A percentile compares a stretch with the other conserved stretches of the same genome.
These are phyloP conservation scores for Fistulifera pelliculosa DNA, from an alignment of 108 stramenopile species.

Conservation along the genomic window DNA sequence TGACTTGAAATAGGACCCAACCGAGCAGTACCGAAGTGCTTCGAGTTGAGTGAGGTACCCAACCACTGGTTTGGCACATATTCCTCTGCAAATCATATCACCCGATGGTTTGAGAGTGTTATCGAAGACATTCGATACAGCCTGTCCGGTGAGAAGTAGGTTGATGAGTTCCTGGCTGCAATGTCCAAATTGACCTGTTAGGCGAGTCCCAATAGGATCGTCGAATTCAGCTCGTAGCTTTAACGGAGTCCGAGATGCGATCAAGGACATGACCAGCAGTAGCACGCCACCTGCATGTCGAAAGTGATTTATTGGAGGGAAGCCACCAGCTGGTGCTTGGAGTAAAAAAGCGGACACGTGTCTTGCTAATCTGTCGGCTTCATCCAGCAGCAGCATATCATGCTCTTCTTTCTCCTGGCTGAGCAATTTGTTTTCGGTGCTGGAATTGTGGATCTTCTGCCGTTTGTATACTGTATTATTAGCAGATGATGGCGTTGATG, in stretches of 20 bases:
- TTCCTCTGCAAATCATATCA: conserved; percentile 67
- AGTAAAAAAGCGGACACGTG: conserved; percentile 21
- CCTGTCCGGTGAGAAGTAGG: conserved; percentile 67
- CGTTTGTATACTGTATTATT: not conserved
- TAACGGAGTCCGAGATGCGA: conserved; percentile 39
- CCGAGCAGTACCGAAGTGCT: conserved; percentile 63
- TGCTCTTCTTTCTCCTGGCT: no score
- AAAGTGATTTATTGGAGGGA: conserved; percentile 37
- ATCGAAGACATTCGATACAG: conserved; percentile 82
- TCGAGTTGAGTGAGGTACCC: conserved; percentile 83
- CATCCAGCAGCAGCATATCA: no score
- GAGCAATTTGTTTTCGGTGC: no score
- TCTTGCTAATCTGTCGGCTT: no score
- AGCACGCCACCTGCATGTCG: conserved; percentile 55
- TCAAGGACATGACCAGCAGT: conserved; percentile 60
- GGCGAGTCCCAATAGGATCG: conserved; percentile 38
- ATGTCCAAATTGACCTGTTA: conserved; percentile 81
- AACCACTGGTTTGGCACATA: conserved; percentile 54
- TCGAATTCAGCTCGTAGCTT: conserved; percentile 61
- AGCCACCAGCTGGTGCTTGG: conserved; percentile 3
- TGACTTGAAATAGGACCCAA: conserved; percentile 76
- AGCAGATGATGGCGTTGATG: not conserved
- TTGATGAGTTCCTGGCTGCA: conserved; percentile 87
- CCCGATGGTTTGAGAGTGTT: conserved; percentile 48
- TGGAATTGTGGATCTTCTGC: no score